Base-by-base conservation (phyloP, 2,329 filamentous ascomycete genomes). In the Penicillium digitatum region DNA sequence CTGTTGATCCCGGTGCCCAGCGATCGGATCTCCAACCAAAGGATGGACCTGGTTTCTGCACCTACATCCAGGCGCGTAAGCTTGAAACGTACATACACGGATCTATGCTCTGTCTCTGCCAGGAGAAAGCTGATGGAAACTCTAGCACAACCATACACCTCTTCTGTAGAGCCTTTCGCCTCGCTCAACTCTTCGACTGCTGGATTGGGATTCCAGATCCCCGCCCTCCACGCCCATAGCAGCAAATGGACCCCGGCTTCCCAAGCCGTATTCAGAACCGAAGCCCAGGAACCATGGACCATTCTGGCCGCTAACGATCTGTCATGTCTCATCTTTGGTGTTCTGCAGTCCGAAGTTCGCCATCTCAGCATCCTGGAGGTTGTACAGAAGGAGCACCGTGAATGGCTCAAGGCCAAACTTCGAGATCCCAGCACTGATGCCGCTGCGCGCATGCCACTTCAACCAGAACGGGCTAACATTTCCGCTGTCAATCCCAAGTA, bases 211-310 rank as follows among this genome's bases (percentile, higher is more conserved):
- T 80, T 72, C 24, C 66, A 66, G 16, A 65, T 68, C 12, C 78
- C 87, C 16, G 78, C 82, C 10, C 82, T 89, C n/a, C 93, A 96
- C 72, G 88, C 88, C 9, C 92, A 96, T 73, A 88, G 90, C 55
- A 94, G 89, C 66, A 85, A 94, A 72, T 96, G 91, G 86, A 87
- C 89, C 14, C 91, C 91, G 8, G 89, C 90, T 39, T 89, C 93
- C 5, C 94, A 99, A 72, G 94, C 94, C 50, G 96, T 99, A 54
- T 99, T 99, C 71, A 95, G 93, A 8, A 99, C 94, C n/a, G 90
- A 95, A 72, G 82, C 89, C 14, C 86, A 88, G 60, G 83, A 90
- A 9, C 94, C 93, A 3, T 99, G 91, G 89, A 99, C 93, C 1
- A 96, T 99, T 56, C 83, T 96, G 50, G 90, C 94, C 3, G 94